Base-by-base conservation (phyloP, 2,329 filamentous ascomycete species). In the Penicillium paneum region DNA sequence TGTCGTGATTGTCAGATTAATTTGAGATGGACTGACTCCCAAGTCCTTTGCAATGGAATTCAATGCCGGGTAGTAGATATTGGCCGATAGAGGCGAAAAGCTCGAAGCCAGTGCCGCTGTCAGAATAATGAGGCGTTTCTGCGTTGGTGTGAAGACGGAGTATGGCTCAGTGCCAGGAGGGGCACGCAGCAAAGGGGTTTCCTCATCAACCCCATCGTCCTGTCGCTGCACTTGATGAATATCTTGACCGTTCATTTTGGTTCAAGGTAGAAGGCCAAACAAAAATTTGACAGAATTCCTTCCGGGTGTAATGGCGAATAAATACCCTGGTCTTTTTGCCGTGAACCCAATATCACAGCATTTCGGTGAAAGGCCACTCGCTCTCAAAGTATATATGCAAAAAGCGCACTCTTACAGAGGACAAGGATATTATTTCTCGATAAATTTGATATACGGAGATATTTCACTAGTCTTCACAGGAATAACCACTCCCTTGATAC, bases 11-110 rank as follows among this genome's bases (percentile, higher is more conserved):
- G 68, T 70, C 40, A 72, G 57, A 47, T 70, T 64, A 3, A 65
- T 61, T 28, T 61, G 45, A 2, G 56, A 55, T 0, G 52, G 38
- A 17, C 38, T 55, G 6, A 66, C 62, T 4, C 45, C 29, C 15
- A 75, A 49, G 17, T 71, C 68, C 51, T 64, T 55, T 1, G 69
- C 60, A 12, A 71, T 61, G 2, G 65, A 60, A 24, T 67, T 67
- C 19, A 78, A 56, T 6, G 72, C 50, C 21, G 61, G 61, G 24
- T 61, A 64, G 39, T 64, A 79, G 38, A 78, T 76, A 52, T 74
- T 75, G 6, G 74, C 70, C 0, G 73, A 73, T 0, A 79, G 59
- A 3, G 74, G 75, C 0, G 73, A 75, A 56, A 78, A 77, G 36
- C 73, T 68, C 1, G 74, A 75, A 8, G 70, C 74, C 26, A 74